These are phyloP conservation scores for Saccharomycopsis hybrid DNA, from an alignment of 1,139 yeast genomes.

Conservation along the genomic window DNA sequence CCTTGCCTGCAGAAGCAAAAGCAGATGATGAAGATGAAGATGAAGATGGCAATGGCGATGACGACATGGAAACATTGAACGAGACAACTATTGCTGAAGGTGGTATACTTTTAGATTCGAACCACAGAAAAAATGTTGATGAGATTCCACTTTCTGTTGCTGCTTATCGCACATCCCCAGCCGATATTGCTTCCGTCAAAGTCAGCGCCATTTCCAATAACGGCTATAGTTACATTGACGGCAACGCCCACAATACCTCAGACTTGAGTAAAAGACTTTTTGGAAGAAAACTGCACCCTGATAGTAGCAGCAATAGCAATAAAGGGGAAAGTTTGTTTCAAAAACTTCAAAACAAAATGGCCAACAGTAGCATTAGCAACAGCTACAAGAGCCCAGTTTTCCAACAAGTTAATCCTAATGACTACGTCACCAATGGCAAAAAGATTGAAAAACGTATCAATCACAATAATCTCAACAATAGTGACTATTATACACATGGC, in stretches of 20 bases:
- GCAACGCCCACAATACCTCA: too few species aligned
- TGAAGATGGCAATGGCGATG: not conserved
- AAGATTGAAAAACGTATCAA: slow-evolving; percentile 12
- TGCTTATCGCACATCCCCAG: slow-evolving; percentile 15
- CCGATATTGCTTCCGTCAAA: not conserved
- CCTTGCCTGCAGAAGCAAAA: not conserved
- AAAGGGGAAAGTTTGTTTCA: slow-evolving; percentile 1
- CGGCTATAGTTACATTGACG: too few species aligned
- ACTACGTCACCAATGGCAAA: slow-evolving; percentile 18
- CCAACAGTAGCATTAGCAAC: not conserved
- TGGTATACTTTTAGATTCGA: not conserved
- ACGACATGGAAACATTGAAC: too few species aligned
- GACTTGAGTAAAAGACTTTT: too few species aligned
- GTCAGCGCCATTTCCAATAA: too few species aligned
- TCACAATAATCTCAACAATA: slow-evolving; percentile 1
- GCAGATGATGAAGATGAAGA: not conserved
- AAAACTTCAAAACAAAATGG: slow-evolving; percentile 1
- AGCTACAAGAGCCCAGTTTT: not conserved
- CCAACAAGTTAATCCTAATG: not conserved
- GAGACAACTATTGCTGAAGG: too few species aligned
- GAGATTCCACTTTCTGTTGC: slow-evolving; percentile 13
- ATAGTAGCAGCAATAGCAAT: not conserved
- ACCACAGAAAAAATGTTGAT: not conserved
- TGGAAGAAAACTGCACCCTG: too few species aligned
- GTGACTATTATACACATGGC: not conserved